phyloP scores from a whole-genome alignment of 768 basidiomycete species.

The Asterophora lycoperdoides region DNA sequence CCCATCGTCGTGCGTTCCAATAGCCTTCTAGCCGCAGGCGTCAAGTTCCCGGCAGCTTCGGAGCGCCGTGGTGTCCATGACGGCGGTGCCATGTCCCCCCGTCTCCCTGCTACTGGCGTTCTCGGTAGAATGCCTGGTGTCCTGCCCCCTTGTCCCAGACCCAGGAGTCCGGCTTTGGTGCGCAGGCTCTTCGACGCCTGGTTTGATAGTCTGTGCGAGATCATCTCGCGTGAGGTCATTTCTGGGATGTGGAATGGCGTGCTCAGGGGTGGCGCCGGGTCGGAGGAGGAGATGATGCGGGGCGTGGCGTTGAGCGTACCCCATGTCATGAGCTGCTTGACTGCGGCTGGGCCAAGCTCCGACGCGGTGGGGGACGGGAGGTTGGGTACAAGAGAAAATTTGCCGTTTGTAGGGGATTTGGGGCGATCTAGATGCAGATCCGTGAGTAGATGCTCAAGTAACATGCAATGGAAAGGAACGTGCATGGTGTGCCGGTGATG shows the following conservation, averaged over 20 bases:
- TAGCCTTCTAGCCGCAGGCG: slow-evolving; percentile 79
- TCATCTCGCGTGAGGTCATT: slow-evolving; percentile 71
- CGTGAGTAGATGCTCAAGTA: slow-evolving; percentile 7
- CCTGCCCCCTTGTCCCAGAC: slow-evolving; percentile 28
- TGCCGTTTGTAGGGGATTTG: slow-evolving; percentile 47
- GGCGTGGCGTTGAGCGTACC: slow-evolving; percentile 92
- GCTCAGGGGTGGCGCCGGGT: slow-evolving; percentile 42
- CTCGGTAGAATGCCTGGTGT: slow-evolving; percentile 33
- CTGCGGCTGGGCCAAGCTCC: slow-evolving; percentile 72
- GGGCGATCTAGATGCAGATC: slow-evolving; percentile 49
- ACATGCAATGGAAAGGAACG: slow-evolving; percentile 23
- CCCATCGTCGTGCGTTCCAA: slow-evolving; percentile 70
- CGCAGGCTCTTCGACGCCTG: slow-evolving; percentile 80
- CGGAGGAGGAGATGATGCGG: slow-evolving; percentile 69
- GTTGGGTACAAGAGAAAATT: slow-evolving; percentile 76
- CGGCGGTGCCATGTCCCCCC: slow-evolving; percentile 75
- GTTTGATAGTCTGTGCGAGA: slow-evolving; percentile 79
- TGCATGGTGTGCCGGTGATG: slow-evolving; percentile 89
- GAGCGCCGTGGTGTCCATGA: slow-evolving; percentile 73
- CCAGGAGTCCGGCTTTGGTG: slow-evolving; percentile 65
- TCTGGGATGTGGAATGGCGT: slow-evolving; percentile 79
- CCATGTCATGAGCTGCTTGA: slow-evolving; percentile 97
- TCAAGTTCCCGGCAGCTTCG: slow-evolving; percentile 69
- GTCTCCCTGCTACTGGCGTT: slow-evolving; percentile 33
- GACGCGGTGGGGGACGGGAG: slow-evolving; percentile 85